phyloP scores from a whole-genome alignment of 176 grass and related monocot genomes.

The Elaeis guineensis region DNA sequence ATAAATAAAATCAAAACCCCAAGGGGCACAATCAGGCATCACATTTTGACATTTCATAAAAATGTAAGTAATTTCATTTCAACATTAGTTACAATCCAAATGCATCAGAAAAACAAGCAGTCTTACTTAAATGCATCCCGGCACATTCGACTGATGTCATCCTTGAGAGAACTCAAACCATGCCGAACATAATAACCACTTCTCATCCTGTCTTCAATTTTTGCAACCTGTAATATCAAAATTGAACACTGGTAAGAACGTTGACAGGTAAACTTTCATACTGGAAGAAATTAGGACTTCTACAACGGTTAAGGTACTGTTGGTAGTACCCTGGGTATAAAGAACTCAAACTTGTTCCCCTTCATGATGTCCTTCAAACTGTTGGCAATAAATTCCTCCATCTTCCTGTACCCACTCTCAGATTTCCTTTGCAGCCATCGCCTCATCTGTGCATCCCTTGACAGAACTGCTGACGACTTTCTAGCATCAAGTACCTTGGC shows the following conservation, averaged over 20 bases:
- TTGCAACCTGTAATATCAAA: slow-evolving; percentile 59
- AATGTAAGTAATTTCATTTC: too few relatives aligned
- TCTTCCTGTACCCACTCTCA: slow-evolving; percentile 69
- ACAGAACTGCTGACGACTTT: slow-evolving; percentile 82
- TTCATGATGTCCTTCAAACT: slow-evolving; percentile 88
- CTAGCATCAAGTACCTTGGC: slow-evolving; percentile 90
- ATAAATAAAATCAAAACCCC: too few relatives aligned
- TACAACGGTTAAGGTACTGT: slow-evolving; percentile 3
- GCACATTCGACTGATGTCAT: slow-evolving; percentile 96
- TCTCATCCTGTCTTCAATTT: slow-evolving; percentile 91
- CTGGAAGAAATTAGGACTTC: neutral
- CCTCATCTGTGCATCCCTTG: slow-evolving; percentile 95
- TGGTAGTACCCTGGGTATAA: slow-evolving; percentile 63
- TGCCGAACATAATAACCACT: slow-evolving; percentile 82
- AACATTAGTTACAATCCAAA: neutral
- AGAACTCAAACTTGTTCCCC: slow-evolving; percentile 72
- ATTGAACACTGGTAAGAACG: too few relatives aligned
- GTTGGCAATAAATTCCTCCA: slow-evolving; percentile 66
- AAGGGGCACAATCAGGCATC: too few relatives aligned
- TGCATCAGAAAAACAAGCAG: neutral
- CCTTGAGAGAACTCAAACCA: slow-evolving; percentile 78
- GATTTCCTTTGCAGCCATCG: slow-evolving; percentile 87
- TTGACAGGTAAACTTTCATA: too few relatives aligned
- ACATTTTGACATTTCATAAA: too few relatives aligned
- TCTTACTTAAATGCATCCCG: slow-evolving; percentile 89